Base-by-base conservation (phyloP, 352 stramenopile species). In the Phytopythium boreale region DNA sequence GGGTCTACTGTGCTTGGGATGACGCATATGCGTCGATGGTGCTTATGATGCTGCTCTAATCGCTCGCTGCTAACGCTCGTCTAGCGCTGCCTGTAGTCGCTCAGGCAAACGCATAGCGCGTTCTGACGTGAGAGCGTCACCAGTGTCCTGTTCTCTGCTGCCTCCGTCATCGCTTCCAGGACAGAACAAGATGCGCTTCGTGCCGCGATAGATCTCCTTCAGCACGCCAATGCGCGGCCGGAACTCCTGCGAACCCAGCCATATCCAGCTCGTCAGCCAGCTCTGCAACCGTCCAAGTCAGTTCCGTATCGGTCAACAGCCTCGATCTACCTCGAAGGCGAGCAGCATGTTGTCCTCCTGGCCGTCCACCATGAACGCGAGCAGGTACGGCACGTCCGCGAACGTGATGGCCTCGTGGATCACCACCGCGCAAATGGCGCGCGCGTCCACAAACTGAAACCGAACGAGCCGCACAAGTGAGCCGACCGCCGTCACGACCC, bases 331-430 rank as follows among this genome's bases (percentile, higher is more conserved):
- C 82, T 95, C 75, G 65, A 92, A 96, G 4, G 84, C 75, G 22
- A 94, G 64, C 58, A 91, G 66, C 84, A 94, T 94, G 53, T 12
- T 17, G 24, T 79, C 67, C 27, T 74, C 68, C 47, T 89, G 70
- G 22, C 75, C 76, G 22, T 90, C 59, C n/a, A 92, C 70, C 78
- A 92, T 82, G 44, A 96, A 82, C 17, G 87, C 87, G 37, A 96
- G 60, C 61, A 81, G 91, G 70, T 96, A 96, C 20, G 93, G 80
- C 0, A 94, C 87, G 51, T 85, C 80, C 24, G 74, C 77, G 53
- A 94, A 92, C 31, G 75, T 84, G 50, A 96, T 94, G 5, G 77
- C 84, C 63, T 96, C 87, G 63, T 93, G 93, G 67, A 96, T 68
- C 15, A 91, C 77, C 44, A 94, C 83, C 2, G 84, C 85, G 29